These are phyloP conservation scores for Elsinoe fawcettii DNA, from an alignment of 2,329 filamentous ascomycete species.

Conservation along the genomic window DNA sequence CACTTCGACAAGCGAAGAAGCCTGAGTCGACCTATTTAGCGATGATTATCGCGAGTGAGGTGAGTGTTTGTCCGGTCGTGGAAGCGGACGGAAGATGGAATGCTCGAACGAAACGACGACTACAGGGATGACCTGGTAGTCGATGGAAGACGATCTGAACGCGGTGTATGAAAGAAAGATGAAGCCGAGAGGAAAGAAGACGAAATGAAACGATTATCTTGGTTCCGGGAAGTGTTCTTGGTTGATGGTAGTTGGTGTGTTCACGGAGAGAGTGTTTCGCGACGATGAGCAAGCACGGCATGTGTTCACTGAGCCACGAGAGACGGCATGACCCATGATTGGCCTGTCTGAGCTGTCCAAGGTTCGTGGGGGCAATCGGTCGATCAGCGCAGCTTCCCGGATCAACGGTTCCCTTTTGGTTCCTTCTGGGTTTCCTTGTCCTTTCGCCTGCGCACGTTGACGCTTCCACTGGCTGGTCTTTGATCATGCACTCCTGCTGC, in stretches of 20 bases:
- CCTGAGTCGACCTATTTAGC: slow-evolving; percentile 1
- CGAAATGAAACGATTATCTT: slow-evolving; percentile 7
- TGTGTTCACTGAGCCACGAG: not conserved
- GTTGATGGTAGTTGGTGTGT: slow-evolving; percentile 1
- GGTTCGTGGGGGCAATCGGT: slow-evolving; percentile 4
- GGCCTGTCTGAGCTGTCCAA: not conserved
- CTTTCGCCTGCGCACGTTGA: slow-evolving; percentile 1
- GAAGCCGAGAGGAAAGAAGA: slow-evolving; percentile 5
- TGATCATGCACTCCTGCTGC: not conserved
- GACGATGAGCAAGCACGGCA: slow-evolving; percentile 12
- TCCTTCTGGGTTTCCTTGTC: not conserved
- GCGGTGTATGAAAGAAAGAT: not conserved
- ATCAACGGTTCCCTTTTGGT: not conserved
- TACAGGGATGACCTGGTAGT: not conserved
- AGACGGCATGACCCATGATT: not conserved
- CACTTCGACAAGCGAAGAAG: slow-evolving; percentile 24
- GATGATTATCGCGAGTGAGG: not conserved
- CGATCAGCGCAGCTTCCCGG: slow-evolving; percentile 5
- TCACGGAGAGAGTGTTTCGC: slow-evolving; percentile 8
- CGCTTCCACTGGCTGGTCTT: slow-evolving; percentile 4
- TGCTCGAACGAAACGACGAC: slow-evolving; percentile 6
- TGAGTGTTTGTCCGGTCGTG: slow-evolving; percentile 11
- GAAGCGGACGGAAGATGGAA: slow-evolving; percentile 13
- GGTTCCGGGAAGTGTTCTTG: not conserved
- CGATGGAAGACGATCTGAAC: not conserved